phyloP scores from a whole-genome alignment of 768 basidiomycete species.

The Naganishia vaughanmartiniae region DNA sequence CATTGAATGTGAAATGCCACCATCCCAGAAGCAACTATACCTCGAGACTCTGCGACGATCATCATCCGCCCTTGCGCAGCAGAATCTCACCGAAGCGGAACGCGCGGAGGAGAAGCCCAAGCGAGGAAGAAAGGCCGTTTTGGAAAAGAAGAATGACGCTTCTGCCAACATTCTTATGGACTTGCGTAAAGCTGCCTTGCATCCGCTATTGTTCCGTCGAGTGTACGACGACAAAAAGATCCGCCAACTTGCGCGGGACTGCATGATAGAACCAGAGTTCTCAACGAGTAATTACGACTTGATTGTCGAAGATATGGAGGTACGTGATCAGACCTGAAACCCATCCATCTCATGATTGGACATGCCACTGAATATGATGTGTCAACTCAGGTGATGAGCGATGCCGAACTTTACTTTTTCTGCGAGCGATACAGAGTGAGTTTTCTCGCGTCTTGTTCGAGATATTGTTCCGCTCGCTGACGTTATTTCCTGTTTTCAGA shows the following conservation, averaged over 20 bases:
- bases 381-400: conserved; percentile 75
- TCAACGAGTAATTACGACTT: conserved; percentile 75
- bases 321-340: conserved; percentile 34
- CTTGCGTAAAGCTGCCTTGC: conserved; percentile 88
- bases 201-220: conserved; percentile 92
- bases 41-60: conserved; percentile 79
- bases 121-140: conserved; percentile 59
- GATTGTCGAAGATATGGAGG: conserved; percentile 91
- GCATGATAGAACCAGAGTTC: conserved; percentile 89
- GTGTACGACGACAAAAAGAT: conserved; percentile 75
- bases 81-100: conserved; percentile 46
- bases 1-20: conserved; percentile 91
- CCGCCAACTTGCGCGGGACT: conserved; percentile 69
- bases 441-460: conserved; percentile 19
- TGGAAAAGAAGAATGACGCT: conserved; percentile 39
- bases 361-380: background rate
- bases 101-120: conserved; percentile 46
- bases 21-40: conserved; percentile 77
- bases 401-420: conserved; percentile 87
- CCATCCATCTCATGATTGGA: background rate
- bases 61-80: conserved; percentile 60
- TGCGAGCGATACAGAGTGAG: conserved; percentile 79
- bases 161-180: conserved; percentile 96
- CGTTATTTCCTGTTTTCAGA: conserved; percentile 46
- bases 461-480: background rate